Evolutionary conservation across 179 eudicot species (phyloP).

Genomic region (Silene vulgaris): DNA sequence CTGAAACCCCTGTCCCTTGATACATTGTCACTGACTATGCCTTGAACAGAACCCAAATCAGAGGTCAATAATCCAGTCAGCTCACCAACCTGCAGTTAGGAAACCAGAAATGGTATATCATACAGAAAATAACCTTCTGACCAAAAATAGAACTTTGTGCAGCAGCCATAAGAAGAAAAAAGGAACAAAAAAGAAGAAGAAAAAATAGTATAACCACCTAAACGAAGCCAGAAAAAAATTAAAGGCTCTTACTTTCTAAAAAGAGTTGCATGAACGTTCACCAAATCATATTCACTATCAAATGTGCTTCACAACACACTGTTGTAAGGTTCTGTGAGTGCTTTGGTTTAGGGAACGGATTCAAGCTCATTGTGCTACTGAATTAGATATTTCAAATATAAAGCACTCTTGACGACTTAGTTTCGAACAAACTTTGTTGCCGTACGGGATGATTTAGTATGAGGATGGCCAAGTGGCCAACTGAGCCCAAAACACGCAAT

Average conservation of each 20-base stretch:
- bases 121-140: neutral
- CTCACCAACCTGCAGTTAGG: slow-evolving; percentile 71
- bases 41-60: slow-evolving; percentile 86
- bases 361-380: neutral
- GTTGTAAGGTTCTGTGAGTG: neutral
- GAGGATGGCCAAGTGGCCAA: neutral
- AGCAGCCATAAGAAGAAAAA: neutral
- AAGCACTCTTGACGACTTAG: neutral
- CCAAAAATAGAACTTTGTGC: neutral
- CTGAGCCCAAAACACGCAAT: neutral
- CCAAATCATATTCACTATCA: neutral
- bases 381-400: no score
- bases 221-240: neutral
- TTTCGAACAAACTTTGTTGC: neutral
- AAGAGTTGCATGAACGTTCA: neutral
- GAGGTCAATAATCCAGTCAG: slow-evolving; percentile 87
- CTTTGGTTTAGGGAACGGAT: neutral
- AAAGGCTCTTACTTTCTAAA: neutral
- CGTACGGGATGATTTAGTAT: neutral
- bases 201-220: neutral
- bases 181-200: neutral
- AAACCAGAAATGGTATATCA: slow-evolving; percentile 16
- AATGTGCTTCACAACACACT: neutral
- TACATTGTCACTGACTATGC: slow-evolving; percentile 73
- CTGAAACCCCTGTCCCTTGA: slow-evolving; percentile 98